Conservation (phyloP, 164 flowering plant species). For the Stephania japonica region DNA sequence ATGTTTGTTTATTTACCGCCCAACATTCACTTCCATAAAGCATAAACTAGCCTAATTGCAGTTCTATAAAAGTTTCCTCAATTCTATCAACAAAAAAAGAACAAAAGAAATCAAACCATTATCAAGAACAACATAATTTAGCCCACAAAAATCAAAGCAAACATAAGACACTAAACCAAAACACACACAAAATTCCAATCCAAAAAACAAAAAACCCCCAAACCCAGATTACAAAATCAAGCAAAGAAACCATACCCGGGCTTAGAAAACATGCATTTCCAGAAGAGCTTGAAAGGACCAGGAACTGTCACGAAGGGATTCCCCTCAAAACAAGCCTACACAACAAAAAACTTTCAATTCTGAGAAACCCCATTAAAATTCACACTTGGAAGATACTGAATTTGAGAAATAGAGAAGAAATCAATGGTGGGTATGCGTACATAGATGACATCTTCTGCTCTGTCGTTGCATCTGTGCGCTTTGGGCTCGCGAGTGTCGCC, state of each 20-base stretch:
- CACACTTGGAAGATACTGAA: background rate
- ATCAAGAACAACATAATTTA: background rate
- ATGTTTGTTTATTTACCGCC: too few species aligned
- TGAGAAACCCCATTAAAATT: background rate
- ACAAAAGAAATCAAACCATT: too few species aligned
- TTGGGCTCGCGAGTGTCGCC: constrained; percentile 63
- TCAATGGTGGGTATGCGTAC: constrained; percentile 22
- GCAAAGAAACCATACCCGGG: constrained; percentile 58
- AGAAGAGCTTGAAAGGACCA: constrained; percentile 97
- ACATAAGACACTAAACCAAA: too few species aligned
- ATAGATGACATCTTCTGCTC: constrained; percentile 88
- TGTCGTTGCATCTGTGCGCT: constrained; percentile 90
- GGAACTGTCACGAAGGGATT: constrained; percentile 96
- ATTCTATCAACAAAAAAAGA: too few species aligned
- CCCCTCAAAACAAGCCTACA: constrained; percentile 95
- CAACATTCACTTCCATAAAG: too few species aligned
- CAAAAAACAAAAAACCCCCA: background rate
- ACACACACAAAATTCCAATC: too few species aligned
- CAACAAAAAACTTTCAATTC: background rate
- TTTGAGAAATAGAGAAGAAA: background rate
- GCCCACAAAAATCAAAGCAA: too few species aligned
- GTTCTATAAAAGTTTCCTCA: too few species aligned
- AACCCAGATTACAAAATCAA: background rate
- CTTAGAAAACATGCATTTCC: constrained; percentile 90
- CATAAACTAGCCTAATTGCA: too few species aligned